Evolutionary conservation across 208 protist species (phyloP).

Genomic region (Borovskyia barvae): DNA sequence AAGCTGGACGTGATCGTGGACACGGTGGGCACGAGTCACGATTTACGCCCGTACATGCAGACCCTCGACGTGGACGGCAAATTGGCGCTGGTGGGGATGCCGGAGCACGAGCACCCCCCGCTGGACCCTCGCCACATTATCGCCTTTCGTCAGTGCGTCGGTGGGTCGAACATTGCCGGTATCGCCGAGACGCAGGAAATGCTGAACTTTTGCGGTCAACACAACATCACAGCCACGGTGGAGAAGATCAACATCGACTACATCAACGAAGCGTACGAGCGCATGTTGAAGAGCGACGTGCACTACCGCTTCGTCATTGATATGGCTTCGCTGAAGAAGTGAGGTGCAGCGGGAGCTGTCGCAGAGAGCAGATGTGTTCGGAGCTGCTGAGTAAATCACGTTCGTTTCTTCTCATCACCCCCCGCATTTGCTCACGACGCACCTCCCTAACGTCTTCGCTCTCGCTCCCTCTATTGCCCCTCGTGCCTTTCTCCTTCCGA

Average conservation of each 20-base stretch:
- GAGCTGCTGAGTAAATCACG: background rate
- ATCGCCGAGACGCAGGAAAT: conserved; percentile 82
- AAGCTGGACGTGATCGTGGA: conserved; percentile 71
- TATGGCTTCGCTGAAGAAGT: conserved; percentile 43
- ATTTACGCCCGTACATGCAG: conserved; percentile 47
- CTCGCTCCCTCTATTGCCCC: too few species aligned
- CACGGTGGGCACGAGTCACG: conserved; percentile 53
- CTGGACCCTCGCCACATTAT: conserved; percentile 22
- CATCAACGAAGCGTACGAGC: conserved; percentile 75
- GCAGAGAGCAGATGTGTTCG: background rate
- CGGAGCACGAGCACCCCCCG: conserved; percentile 39
- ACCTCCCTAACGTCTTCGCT: too few species aligned
- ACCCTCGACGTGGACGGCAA: conserved; percentile 48
- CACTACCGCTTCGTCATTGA: conserved; percentile 82
- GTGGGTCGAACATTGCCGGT: conserved; percentile 47
- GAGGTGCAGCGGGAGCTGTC: too few species aligned
- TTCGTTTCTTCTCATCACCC: background rate
- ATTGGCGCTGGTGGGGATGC: conserved; percentile 57
- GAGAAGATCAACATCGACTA: conserved; percentile 62
- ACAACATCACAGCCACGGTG: conserved; percentile 65
- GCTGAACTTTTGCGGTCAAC: conserved; percentile 76
- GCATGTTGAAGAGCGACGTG: conserved; percentile 65
- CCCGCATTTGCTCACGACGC: too few species aligned
- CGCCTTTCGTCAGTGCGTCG: conserved; percentile 6
- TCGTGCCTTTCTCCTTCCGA: background rate